Evolutionary conservation across 2,329 filamentous ascomycete genomes (phyloP).

Genomic region (Phoma herbarum): DNA sequence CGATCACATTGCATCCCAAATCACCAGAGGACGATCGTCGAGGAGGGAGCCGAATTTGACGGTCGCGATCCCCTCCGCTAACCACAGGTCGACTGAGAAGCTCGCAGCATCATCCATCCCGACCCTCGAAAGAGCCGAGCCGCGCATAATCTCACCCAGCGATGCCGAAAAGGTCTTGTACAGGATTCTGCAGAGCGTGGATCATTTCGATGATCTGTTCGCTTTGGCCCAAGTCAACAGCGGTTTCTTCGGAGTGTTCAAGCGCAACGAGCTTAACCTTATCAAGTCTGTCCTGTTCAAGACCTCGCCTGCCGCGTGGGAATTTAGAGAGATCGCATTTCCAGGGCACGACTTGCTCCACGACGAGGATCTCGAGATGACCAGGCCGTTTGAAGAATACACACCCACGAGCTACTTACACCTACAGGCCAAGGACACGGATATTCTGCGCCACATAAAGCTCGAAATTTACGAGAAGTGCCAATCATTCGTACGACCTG

Average conservation of each 20-base stretch:
- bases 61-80: conserved; percentile 33
- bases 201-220: conserved; percentile 64
- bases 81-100: conserved; percentile 33
- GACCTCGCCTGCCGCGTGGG: conserved; percentile 67
- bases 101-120: conserved; percentile 34
- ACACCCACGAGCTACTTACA: conserved; percentile 62
- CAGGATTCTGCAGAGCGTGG: conserved; percentile 60
- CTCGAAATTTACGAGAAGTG: conserved; percentile 64
- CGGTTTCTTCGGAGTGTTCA: conserved; percentile 66
- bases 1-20: conserved; percentile 45
- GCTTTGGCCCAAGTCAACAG: conserved; percentile 63
- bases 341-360: conserved; percentile 57
- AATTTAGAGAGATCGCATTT: conserved; percentile 66
- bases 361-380: conserved; percentile 54
- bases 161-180: conserved; percentile 62
- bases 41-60: conserved; percentile 32
- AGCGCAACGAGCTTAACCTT: conserved; percentile 63
- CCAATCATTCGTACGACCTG: conserved; percentile 63
- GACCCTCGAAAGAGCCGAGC: conserved; percentile 25
- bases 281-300: conserved; percentile 61
- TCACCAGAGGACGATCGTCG: conserved; percentile 30
- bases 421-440: conserved; percentile 62
- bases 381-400: conserved; percentile 61
- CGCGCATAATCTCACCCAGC: conserved; percentile 51
- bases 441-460: conserved; percentile 64